These are phyloP conservation scores for Cadophora sp. DNA, from an alignment of 2,329 filamentous ascomycete species.

Conservation along the genomic window DNA sequence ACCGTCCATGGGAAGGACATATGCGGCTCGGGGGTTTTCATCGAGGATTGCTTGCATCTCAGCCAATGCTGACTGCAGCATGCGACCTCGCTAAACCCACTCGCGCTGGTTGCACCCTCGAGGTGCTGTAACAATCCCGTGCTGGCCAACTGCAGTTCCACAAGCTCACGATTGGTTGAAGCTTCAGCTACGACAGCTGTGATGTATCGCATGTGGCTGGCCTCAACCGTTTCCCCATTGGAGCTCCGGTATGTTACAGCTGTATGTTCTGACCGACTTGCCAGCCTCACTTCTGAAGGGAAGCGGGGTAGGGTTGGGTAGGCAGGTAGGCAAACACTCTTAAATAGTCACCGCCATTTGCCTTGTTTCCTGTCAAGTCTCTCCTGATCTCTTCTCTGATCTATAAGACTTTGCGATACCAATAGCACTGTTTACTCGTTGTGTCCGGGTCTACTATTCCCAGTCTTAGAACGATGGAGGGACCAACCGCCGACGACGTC, in stretches of 20 bases:
- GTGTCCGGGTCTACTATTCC: neutral
- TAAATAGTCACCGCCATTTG: neutral
- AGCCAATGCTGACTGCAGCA: neutral
- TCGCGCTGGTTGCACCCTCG: neutral
- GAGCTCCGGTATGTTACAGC: neutral
- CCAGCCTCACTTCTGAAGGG: neutral
- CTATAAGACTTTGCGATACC: neutral
- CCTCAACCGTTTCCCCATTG: constrained; percentile 8
- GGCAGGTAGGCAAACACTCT: neutral
- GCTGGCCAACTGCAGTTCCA: neutral
- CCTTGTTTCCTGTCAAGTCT: neutral
- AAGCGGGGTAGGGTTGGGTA: neutral
- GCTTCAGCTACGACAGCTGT: neutral
- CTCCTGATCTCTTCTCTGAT: neutral
- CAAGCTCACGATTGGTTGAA: neutral
- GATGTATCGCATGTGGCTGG: constrained; percentile 8
- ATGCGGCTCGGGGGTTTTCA: constrained; percentile 1
- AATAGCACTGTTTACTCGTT: neutral
- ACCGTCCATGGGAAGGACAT: neutral
- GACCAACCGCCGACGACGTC: constrained; percentile 9
- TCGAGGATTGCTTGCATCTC: neutral
- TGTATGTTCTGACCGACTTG: neutral
- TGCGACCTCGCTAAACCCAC: neutral
- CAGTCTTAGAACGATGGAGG: constrained; percentile 26
- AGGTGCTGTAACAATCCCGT: neutral